Evolutionary conservation across 306 rosid species (phyloP), one percentile per base, ranked within the genome.

Genomic region (Sechiopsis laciniata): DNA sequence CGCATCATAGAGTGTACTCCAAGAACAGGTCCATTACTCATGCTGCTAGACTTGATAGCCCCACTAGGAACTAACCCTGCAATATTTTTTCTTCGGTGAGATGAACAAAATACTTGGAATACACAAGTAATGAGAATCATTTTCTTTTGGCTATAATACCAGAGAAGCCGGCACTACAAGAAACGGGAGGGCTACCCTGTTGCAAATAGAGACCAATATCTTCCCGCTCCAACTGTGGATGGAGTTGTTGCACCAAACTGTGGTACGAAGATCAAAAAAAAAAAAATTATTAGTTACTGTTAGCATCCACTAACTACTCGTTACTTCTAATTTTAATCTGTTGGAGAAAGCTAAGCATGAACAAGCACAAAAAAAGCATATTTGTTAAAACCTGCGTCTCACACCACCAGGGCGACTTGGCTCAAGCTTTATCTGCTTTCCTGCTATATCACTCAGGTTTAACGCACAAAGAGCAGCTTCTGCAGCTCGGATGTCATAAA

Each of bases 111-210:
- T 63, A 64, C 54, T 40, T 48, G 37, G 35, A 81, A 72, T 79
- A 45, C 32, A 55, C 72, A 73, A 45, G 59, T 21, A 29, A 85
- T 55, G 58, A 75, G 40, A 29, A 48, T 53, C 46, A 13, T 8
- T 51, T 51, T 59, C 29, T 71, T 20, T 52, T 8, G 59, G 53
- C 19, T 75, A 72, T 68, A 51, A 63, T 77, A 85, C 88, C 88
- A 72, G 86, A 69, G 73, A 85, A 79, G 21, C 83, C 80, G 51
- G 56, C 63, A 63, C 61, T 68, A 32, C 79, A 73, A 67, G 78
- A 74, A 61, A 70, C 35, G 57, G 88, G 86, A 78, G 88, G 84
- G 81, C 86, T 78, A 73, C 79, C 81, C 75, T 80, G 88, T 78
- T 78, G 81, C 78, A 85, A 62, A 80, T 72, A 80, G 72, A 71